Base-by-base conservation (phyloP, 257 asterid species). In the Forsythia suspensa region DNA sequence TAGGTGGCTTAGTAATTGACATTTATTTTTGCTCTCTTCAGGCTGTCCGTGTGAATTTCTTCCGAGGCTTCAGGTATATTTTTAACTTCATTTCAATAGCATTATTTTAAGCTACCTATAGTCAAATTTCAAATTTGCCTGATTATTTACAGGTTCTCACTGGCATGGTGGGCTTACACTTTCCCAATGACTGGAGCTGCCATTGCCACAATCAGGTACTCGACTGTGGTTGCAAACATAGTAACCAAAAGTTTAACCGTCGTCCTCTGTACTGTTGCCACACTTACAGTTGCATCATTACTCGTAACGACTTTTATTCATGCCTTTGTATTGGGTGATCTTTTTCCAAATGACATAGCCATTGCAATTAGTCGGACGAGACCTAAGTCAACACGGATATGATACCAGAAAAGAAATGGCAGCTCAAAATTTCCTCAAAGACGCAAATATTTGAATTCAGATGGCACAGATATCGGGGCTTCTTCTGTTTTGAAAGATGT, bases 11-110 rank as follows among this genome's bases (percentile, higher is more conserved):
- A 83, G 63, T 16, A n/a, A 6, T 57, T 40, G 40, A 36, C 15
- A 11, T 59, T 37, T 82, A 43, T 40, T 43, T 69, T 51, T 63
- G 36, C 36, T 51, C 12, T 34, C 63, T 75, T 37, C 95, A 90
- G 99, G 98, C 94, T 0, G 94, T 93, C 65, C 91, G 99, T 4
- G 85, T 93, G 5, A 92, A 93, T 74, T 95, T 95, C 83, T 95
- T 95, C 84, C 80, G 98, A 44, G 99, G 99, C 55, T 85, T 92
- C 85, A 91, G 93, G 97, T 89, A 81, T 51, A 12, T 2, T 29
- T 38, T 11, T 6, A 18, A 40, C 39, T 79, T 41, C 12, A 6
- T 6, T 3, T 0, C 0, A 15, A 10, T 8, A 0, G 11, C 40
- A 7, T 42, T 10, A 75, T 38, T 18, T 18, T 20, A 44, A 34